Evolutionary conservation across 441 rosid species (phyloP), one percentile per base, ranked within the genome.

Genomic region (Bruguiera hainesii): DNA sequence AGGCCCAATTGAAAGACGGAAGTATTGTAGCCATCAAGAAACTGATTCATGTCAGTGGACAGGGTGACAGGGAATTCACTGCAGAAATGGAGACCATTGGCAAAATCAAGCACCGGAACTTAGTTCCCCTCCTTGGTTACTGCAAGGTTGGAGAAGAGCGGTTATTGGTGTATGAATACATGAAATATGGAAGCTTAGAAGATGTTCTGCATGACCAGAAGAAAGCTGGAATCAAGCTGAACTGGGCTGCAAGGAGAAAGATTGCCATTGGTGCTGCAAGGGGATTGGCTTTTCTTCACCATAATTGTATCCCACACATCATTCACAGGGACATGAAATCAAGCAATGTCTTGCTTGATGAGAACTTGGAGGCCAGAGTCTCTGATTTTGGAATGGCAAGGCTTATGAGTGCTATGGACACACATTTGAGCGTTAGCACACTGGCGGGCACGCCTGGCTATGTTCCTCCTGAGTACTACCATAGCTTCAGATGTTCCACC

Each of bases 31-130:
- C 99, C 6, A 92, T 95, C 78, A 95, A 95, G 89, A 95, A 95
- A 61, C 78, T 95, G 64, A 90, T 86, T 51, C 93, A 89, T 37
- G 78, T 95, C 48, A 92, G 96, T 35, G 97, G 97, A 71, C 98
- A 95, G 76, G 99, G 99, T 0, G 99, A 95, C 57, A 73, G 98
- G 57, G 99, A 95, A 77, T 95, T 95, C 85, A 90, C 83, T 46
- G 96, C 99, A 1, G 99, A 95, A 73, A 95, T 95, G 99, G 98
- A 95, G 68, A 95, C 99, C 16, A 87, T 92, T 3, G 99, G 99
- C 65, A 92, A 90, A 75, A 90, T 95, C 82, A 95, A 90, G 89
- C 98, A 95, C 78, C 64, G 88, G 55, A 95, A 92, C 80, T 92
- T 95, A 3, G 99, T 95, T 33, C 97, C 99, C 0, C 90, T 95